Evolutionary conservation across 139 green algal species (phyloP).

Genomic region (Gonium pectorale): DNA sequence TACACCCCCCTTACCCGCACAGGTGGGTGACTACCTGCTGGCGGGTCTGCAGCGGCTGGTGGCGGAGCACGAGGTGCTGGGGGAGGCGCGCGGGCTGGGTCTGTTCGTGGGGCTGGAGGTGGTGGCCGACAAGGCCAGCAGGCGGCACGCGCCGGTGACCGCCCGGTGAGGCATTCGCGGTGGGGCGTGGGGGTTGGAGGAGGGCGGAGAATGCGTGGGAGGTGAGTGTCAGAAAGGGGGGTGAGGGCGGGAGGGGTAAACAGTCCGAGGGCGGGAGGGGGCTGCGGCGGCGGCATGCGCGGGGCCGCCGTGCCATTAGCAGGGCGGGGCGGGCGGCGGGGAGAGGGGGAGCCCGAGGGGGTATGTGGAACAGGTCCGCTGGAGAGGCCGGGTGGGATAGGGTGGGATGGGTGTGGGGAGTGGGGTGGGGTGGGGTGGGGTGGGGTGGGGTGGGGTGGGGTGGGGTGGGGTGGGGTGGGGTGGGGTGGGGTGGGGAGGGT

Average conservation of each 20-base stretch:
- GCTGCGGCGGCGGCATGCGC: too few species aligned
- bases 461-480: too few species aligned
- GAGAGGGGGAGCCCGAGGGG: too few species aligned
- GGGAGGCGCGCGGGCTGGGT: slow-evolving; percentile 74
- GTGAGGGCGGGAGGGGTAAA: background rate
- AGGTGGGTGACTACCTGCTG: slow-evolving; percentile 66
- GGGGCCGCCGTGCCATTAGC: too few species aligned
- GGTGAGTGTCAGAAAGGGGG: background rate
- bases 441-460: too few species aligned
- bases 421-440: too few species aligned
- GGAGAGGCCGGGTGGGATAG: too few species aligned
- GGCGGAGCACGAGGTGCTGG: slow-evolving; percentile 50
- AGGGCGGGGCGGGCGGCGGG: too few species aligned
- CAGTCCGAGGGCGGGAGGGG: too few species aligned
- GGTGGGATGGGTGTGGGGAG: too few species aligned
- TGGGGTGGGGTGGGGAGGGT: too few species aligned
- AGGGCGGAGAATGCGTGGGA: background rate
- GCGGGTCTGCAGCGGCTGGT: slow-evolving; percentile 28
- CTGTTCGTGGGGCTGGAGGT: slow-evolving; percentile 74
- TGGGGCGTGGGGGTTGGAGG: background rate
- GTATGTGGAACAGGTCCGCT: too few species aligned
- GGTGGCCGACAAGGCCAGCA: slow-evolving; percentile 41
- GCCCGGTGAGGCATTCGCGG: slow-evolving; percentile 28
- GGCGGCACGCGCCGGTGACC: slow-evolving; percentile 31
- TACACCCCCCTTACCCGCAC: background rate